Evolutionary conservation across 2,329 filamentous ascomycete genomes (phyloP).

Genomic region (Akanthomyces dipterigenus): DNA sequence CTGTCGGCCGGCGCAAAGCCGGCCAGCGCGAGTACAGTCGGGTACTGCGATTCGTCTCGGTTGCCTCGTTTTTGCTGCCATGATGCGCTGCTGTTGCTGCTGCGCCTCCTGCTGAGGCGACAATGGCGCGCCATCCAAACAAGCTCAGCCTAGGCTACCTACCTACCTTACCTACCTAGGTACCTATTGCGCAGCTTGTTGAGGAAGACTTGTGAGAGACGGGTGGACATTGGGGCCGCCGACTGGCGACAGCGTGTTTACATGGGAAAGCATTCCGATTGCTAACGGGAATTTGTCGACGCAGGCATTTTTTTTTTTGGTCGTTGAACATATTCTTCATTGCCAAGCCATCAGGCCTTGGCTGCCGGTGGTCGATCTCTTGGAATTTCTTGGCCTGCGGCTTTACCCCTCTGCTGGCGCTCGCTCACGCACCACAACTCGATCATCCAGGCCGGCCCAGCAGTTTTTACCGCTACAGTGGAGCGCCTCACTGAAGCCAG

Average conservation of each 20-base stretch:
- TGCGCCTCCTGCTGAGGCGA: slow-evolving; percentile 2
- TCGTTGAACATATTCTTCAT: not conserved
- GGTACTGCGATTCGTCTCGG: not conserved
- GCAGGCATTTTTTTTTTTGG: not conserved
- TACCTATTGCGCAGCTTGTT: not conserved
- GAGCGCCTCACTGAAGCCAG: not conserved
- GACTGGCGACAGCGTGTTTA: not conserved
- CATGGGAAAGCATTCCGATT: not conserved
- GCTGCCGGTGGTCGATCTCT: not conserved
- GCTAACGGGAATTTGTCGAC: not conserved
- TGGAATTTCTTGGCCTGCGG: slow-evolving; percentile 5
- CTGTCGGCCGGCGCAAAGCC: not conserved
- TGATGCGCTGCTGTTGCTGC: not conserved
- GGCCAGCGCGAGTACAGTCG: too few species aligned
- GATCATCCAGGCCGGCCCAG: not conserved
- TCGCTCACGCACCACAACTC: not conserved
- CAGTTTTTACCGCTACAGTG: not conserved
- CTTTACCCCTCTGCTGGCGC: not conserved
- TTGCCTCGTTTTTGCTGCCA: not conserved
- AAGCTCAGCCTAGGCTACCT: not conserved
- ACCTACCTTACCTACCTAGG: too few species aligned
- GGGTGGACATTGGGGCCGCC: not conserved
- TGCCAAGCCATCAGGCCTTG: not conserved
- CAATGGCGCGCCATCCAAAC: not conserved
- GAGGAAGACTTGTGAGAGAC: not conserved